These are phyloP conservation scores for Kickxella alabastrina DNA, from an alignment of 192 early-diverging fungal genomes.

Conservation along the genomic window DNA sequence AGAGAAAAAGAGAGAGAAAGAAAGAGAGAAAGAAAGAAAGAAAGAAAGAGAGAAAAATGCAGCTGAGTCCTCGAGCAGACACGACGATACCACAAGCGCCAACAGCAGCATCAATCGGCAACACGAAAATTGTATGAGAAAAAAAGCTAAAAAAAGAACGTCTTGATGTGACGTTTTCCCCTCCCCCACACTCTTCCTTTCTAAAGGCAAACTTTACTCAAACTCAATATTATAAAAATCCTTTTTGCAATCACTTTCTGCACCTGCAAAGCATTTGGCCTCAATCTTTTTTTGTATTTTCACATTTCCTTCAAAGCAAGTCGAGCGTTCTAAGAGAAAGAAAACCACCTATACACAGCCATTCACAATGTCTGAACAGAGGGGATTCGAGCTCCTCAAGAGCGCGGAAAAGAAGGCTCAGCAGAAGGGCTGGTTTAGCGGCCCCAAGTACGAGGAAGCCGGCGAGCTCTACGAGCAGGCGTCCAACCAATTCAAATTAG, in stretches of 20 bases:
- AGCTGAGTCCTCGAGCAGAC: neutral
- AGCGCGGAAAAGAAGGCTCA: conserved; percentile 70
- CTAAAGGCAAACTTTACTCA: neutral
- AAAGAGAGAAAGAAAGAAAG: neutral
- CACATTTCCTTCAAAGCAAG: too few relatives aligned
- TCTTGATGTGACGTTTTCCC: neutral
- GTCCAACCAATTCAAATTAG: conserved; percentile 88
- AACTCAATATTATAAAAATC: too few relatives aligned
- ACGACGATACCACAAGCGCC: too few relatives aligned
- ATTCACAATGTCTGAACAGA: conserved; percentile 30
- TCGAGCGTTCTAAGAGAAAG: neutral
- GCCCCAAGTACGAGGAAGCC: conserved; percentile 92
- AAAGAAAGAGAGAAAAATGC: neutral
- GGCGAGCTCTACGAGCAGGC: conserved; percentile 90
- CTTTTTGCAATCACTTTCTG: neutral
- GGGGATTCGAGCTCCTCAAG: conserved; percentile 52
- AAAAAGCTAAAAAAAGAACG: neutral
- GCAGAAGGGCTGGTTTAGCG: conserved; percentile 63
- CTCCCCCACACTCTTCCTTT: neutral
- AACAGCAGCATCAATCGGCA: too few relatives aligned
- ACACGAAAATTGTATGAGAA: neutral
- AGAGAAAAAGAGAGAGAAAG: neutral
- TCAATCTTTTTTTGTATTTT: neutral
- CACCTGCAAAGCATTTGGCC: neutral
- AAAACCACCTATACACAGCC: too few relatives aligned